Conservation (phyloP, 345 rosid species). For the Abelmoschus esculentus region DNA sequence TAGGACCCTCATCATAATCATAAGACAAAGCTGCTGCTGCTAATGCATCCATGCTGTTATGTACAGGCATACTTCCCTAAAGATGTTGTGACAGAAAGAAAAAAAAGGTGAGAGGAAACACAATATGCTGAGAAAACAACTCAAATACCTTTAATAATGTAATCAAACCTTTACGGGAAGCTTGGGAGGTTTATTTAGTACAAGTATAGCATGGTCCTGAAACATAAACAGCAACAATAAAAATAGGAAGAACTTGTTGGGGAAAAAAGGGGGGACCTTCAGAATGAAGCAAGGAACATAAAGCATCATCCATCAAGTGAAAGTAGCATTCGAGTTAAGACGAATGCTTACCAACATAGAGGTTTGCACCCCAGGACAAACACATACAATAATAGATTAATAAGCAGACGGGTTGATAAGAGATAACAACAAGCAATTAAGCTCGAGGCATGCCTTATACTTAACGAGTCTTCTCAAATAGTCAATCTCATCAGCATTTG, state of each 20-base stretch:
- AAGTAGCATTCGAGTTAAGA: not conserved
- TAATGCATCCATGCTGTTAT: slow-evolving; percentile 92
- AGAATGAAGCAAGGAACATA: slow-evolving; percentile 1
- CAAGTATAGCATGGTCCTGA: slow-evolving; percentile 74
- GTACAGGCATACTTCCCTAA: slow-evolving; percentile 78
- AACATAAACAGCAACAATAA: slow-evolving; percentile 13
- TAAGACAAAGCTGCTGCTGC: slow-evolving; percentile 91
- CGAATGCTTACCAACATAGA: not conserved
- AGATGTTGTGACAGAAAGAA: slow-evolving; percentile 1
- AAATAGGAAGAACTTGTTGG: not conserved
- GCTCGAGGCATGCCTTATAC: slow-evolving; percentile 50
- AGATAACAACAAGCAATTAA: not conserved
- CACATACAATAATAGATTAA: not conserved
- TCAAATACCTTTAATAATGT: not conserved
- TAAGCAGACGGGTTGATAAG: not conserved
- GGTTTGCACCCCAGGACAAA: not conserved
- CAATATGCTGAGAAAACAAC: not conserved
- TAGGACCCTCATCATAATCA: slow-evolving; percentile 76
- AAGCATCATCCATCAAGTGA: slow-evolving; percentile 1
- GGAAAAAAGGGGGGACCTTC: not conserved
- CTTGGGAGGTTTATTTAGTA: slow-evolving; percentile 84
- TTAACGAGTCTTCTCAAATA: slow-evolving; percentile 87
- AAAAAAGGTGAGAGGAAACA: not conserved
- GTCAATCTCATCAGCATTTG: slow-evolving; percentile 85
- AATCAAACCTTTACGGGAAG: slow-evolving; percentile 75